Evolutionary conservation across 2,329 filamentous ascomycete genomes (phyloP), one percentile per base, ranked within the genome.

Genomic region (Westerdykella sp.): DNA sequence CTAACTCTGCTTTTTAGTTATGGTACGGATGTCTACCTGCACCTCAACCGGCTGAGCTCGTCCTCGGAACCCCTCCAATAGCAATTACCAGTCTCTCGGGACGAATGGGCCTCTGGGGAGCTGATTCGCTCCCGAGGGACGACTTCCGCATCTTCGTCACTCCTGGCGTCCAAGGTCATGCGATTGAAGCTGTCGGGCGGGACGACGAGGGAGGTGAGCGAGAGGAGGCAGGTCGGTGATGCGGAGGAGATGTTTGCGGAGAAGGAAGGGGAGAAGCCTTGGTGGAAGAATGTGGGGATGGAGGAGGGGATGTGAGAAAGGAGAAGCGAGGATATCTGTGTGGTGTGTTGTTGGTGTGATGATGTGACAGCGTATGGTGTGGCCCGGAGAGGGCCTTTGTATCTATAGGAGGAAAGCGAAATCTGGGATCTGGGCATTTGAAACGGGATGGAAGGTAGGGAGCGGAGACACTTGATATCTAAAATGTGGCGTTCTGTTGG

Each of bases 61-160:
- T 95, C 88, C 31, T 96, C 90, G 21, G 93, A 98, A 69, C 93
- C 93, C 53, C 76, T 98, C 40, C 91, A 96, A 87, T 97, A 93
- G 80, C 72, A 75, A 73, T 79, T 80, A 90, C 83, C 84, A 77
- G 85, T 87, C 85, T 89, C 83, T 84, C 88, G 85, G 79, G 84
- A 83, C 70, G 78, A 78, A 66, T 75, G 73, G 70, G 64, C 57
- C 45, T 60, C 62, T 47, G 56, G 56, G 52, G 62, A 62, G 50
- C 52, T 59, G 44, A 60, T 61, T 46, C 66, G 60, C 50, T 51
- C 55, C 69, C 81, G 75, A 81, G 81, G 80, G 83, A 77, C 84
- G 80, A 74, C 32, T 5, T 7, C 32, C 36, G 40, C 36, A 6
- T 48, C 45, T 21, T 45, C 47, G 10, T 39, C 39, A 10, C 65